phyloP scores from a whole-genome alignment of 2,329 filamentous ascomycete genomes.

The Aspergillus chevalieri region DNA sequence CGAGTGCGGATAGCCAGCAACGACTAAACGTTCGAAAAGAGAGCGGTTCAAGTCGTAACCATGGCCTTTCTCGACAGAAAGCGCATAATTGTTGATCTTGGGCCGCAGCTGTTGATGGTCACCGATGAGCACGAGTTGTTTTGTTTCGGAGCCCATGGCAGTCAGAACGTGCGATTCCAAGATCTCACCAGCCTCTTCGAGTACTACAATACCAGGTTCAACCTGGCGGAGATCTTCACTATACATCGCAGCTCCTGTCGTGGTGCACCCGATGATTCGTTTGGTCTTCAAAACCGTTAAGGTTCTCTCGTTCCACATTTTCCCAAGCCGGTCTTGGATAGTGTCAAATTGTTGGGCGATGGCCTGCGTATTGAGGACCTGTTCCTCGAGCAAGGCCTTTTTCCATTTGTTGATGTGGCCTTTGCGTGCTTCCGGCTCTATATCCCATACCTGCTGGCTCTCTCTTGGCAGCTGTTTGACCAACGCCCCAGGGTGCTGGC shows the following conservation, averaged over 20 bases:
- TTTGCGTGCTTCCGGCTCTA: slow-evolving; percentile 36
- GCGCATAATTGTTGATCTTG: slow-evolving; percentile 55
- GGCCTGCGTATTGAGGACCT: slow-evolving; percentile 23
- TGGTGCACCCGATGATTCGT: slow-evolving; percentile 64
- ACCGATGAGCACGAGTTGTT: slow-evolving; percentile 64
- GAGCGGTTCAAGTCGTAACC: slow-evolving; percentile 64
- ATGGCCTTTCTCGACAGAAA: slow-evolving; percentile 58
- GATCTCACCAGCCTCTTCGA: slow-evolving; percentile 70
- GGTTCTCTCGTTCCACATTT: slow-evolving; percentile 9
- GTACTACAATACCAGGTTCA: slow-evolving; percentile 55
- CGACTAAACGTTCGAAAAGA: slow-evolving; percentile 62
- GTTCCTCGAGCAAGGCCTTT: slow-evolving; percentile 45
- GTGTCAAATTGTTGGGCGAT: slow-evolving; percentile 9
- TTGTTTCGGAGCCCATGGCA: slow-evolving; percentile 48
- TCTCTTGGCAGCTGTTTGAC: slow-evolving; percentile 18
- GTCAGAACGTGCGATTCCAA: slow-evolving; percentile 62
- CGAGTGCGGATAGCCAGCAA: slow-evolving; percentile 48
- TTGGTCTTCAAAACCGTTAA: slow-evolving; percentile 44
- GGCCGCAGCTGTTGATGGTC: slow-evolving; percentile 69
- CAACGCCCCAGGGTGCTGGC: slow-evolving; percentile 44
- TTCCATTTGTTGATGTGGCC: slow-evolving; percentile 41
- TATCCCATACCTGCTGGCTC: slow-evolving; percentile 47
- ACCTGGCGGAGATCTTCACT: slow-evolving; percentile 49
- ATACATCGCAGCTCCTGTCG: slow-evolving; percentile 62
- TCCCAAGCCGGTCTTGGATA: slow-evolving; percentile 7